Conservation (phyloP, 257 asterid genomes). For the Vinca minor region DNA sequence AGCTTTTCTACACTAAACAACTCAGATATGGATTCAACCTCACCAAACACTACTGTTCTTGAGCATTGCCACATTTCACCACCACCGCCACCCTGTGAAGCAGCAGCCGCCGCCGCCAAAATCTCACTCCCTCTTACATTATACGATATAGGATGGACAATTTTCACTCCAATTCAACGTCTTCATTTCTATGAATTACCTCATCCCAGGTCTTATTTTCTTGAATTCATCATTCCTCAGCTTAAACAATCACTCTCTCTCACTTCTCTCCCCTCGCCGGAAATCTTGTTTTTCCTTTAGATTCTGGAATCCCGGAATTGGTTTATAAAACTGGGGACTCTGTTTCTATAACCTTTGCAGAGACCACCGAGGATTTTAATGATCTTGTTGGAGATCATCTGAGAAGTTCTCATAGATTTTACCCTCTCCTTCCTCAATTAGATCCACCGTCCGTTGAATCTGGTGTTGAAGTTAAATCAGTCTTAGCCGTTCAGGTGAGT, state of each 20-base stretch:
- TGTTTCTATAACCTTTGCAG: conserved; percentile 27
- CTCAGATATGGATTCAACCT: neutral
- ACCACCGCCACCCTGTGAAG: too few relatives aligned
- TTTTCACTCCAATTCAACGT: conserved; percentile 5
- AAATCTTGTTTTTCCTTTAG: conserved; percentile 19
- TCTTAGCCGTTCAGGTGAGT: conserved; percentile 37
- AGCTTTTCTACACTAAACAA: neutral
- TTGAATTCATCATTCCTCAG: conserved; percentile 23
- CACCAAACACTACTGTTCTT: neutral
- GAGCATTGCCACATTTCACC: conserved; percentile 23
- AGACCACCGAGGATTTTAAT: conserved; percentile 21
- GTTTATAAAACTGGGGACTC: conserved; percentile 24
- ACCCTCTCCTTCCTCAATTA: conserved; percentile 26
- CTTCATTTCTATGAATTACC: conserved; percentile 37
- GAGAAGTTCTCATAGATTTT: conserved; percentile 17
- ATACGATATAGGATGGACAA: conserved; percentile 14
- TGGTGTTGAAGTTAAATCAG: conserved; percentile 12
- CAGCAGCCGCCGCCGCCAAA: neutral
- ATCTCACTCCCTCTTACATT: conserved; percentile 12
- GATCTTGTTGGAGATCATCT: conserved; percentile 22
- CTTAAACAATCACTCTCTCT: conserved; percentile 32
- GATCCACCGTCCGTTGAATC: neutral
- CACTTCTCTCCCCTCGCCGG: conserved; percentile 40
- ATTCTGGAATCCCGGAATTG: conserved; percentile 16
- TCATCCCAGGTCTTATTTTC: conserved; percentile 22